Percentiles rank a stretch among this genome's conserved stretches.
Conservation (phyloP, 345 rosid genomes). For the Brassica carinata region DNA sequence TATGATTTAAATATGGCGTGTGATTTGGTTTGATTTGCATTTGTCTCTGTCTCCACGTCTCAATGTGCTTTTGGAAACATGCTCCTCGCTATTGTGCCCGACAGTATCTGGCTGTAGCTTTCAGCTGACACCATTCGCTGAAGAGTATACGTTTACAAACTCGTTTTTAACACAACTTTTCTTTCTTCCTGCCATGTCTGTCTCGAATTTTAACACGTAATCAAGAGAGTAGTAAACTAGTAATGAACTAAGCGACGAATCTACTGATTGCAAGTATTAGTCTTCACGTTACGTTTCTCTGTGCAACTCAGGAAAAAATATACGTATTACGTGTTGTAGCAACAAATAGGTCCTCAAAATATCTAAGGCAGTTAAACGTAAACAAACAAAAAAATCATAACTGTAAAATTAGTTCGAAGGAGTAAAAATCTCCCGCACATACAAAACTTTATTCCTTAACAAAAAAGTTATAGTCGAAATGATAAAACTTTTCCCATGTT, state of each 20-base stretch:
- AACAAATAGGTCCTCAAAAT: not conserved
- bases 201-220: not conserved
- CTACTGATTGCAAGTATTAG: not conserved
- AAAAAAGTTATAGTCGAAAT: no score
- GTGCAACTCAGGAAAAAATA: not conserved
- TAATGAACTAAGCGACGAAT: not conserved
- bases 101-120: not conserved
- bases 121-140: not conserved
- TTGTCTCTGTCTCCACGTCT: not conserved
- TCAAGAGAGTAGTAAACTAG: no score
- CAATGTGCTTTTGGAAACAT: constrained; percentile 4
- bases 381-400: not conserved
- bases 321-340: no score
- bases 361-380: not conserved
- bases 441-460: no score
- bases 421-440: not conserved
- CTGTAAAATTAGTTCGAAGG: no score
- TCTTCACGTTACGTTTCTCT: not conserved
- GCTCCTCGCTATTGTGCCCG: not conserved
- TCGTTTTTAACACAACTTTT: not conserved
- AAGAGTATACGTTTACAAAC: not conserved
- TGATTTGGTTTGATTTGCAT: not conserved
- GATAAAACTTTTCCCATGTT: not conserved
- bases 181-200: not conserved
- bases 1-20: not conserved